Evolutionary conservation across 345 rosid species (phyloP), one percentile per base, ranked within the genome.

Genomic region (Rhodamnia rubescens): DNA sequence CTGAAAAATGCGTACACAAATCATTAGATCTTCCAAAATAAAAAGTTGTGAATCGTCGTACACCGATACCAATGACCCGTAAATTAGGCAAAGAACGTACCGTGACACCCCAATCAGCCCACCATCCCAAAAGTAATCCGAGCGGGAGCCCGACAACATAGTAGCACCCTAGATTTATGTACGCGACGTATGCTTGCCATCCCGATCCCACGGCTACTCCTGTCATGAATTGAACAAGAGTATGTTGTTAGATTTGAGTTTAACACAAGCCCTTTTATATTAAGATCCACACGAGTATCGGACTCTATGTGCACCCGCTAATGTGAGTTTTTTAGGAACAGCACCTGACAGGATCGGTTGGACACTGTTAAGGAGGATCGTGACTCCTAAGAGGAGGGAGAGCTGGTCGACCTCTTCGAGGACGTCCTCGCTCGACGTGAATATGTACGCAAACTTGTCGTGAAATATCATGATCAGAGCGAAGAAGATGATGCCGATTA

Each of bases 191-290:
- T 4, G 92, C 91, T 89, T 96, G 98, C 98, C 98, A 93, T 52
- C 99, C 99, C 1, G 96, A 94, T 51, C 98, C 99, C 11, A 96
- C 91, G 5, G 97, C 99, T 83, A 95, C 99, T 82, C 98, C 98
- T 96, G 87, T 69, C 47, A 69, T 18, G 21, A 36, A 69, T 69
- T 18, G 36, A 69, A 36, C 78, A 69, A 69, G 78, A 69, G 26
- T 1, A 32, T 8, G 78, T 4, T 18, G 78, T 36, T 36, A 69
- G 47, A 20, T 69, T 69, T 47, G 40, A 69, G 47, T 32, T 36
- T 18, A 21, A 69, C 26, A 36, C 20, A 69, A 18, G 16, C 47
- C 5, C 26, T 18, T 32, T 36, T 36, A 20, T 69, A 8, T 69
- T 9, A 59, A 36, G 78, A 69, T 8, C 16, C 47, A 11, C 26